Evolutionary conservation across 1,139 yeast genomes (phyloP).

Genomic region (Zygoascus sp.): DNA sequence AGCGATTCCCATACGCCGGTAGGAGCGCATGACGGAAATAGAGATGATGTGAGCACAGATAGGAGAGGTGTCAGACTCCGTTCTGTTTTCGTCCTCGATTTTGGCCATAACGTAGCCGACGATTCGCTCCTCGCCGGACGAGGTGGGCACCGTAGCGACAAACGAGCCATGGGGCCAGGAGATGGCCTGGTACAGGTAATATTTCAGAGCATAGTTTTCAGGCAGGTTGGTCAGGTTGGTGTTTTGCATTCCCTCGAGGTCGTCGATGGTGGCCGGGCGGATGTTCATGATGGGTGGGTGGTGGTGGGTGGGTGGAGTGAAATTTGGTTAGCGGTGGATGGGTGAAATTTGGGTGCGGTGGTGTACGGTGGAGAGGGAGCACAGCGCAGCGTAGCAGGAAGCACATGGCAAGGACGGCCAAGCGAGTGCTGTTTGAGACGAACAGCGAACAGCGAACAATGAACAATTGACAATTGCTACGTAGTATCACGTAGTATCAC

Average conservation of each 20-base stretch:
- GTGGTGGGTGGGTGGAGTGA: not conserved
- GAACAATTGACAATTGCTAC: no score
- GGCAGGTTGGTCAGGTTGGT: constrained; percentile 91
- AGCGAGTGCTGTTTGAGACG: no score
- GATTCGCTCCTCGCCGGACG: constrained; percentile 56
- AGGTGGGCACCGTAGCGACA: constrained; percentile 77
- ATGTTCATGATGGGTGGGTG: constrained; percentile 51
- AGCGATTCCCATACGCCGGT: constrained; percentile 92
- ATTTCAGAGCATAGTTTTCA: constrained; percentile 87
- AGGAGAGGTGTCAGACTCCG: constrained; percentile 38
- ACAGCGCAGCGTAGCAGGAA: no score
- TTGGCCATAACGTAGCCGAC: constrained; percentile 95
- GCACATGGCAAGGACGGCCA: no score
- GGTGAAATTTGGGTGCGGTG: not conserved
- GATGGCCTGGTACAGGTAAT: constrained; percentile 85
- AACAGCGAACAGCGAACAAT: no score
- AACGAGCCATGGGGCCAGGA: constrained; percentile 98
- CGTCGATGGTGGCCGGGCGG: constrained; percentile 81
- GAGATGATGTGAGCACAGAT: constrained; percentile 96
- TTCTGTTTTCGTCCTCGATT: constrained; percentile 67
- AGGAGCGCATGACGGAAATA: constrained; percentile 89
- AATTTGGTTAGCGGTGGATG: not conserved
- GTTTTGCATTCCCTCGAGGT: constrained; percentile 93
- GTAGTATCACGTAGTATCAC: no score
- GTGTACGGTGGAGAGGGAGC: not conserved